These are phyloP conservation scores for Coemansia umbellata DNA, from an alignment of 192 early-diverging fungal genomes.

Conservation along the genomic window DNA sequence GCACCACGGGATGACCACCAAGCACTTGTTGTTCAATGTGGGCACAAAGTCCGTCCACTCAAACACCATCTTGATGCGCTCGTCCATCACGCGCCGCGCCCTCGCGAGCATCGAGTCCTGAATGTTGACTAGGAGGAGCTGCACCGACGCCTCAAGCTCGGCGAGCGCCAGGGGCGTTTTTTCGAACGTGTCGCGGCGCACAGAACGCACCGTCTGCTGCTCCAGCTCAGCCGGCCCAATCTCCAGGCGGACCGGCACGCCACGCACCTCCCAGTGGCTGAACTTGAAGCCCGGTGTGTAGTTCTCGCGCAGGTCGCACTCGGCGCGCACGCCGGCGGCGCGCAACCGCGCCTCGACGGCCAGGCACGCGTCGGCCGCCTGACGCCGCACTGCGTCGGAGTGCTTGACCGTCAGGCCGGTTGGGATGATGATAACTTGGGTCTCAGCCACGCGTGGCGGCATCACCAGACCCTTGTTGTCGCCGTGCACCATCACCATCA, in stretches of 20 bases:
- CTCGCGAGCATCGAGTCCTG: constrained; percentile 87
- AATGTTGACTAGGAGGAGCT: constrained; percentile 66
- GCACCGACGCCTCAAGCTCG: constrained; percentile 57
- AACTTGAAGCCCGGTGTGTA: constrained; percentile 97
- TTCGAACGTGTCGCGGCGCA: constrained; percentile 77
- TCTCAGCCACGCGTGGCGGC: constrained; percentile 86
- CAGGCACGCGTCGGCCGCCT: constrained; percentile 66
- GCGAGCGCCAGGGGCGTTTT: constrained; percentile 60
- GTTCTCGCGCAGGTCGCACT: constrained; percentile 74
- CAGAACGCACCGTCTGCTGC: constrained; percentile 70
- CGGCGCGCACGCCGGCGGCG: constrained; percentile 69
- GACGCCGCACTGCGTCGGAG: constrained; percentile 65
- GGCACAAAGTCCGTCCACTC: constrained; percentile 95
- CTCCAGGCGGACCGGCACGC: constrained; percentile 95
- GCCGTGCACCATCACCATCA: constrained; percentile 99
- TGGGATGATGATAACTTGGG: constrained; percentile 91
- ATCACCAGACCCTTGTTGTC: constrained; percentile 98
- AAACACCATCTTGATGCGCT: constrained; percentile 69
- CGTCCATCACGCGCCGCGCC: constrained; percentile 75
- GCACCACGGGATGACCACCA: constrained; percentile 94
- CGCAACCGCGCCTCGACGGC: constrained; percentile 65
- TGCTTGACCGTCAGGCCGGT: constrained; percentile 90
- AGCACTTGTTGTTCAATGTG: constrained; percentile 79
- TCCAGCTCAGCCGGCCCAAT: constrained; percentile 93
- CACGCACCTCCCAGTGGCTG: constrained; percentile 99